Base-by-base conservation (phyloP, 169 alveolate genomes). In the Blepharisma undulans region DNA sequence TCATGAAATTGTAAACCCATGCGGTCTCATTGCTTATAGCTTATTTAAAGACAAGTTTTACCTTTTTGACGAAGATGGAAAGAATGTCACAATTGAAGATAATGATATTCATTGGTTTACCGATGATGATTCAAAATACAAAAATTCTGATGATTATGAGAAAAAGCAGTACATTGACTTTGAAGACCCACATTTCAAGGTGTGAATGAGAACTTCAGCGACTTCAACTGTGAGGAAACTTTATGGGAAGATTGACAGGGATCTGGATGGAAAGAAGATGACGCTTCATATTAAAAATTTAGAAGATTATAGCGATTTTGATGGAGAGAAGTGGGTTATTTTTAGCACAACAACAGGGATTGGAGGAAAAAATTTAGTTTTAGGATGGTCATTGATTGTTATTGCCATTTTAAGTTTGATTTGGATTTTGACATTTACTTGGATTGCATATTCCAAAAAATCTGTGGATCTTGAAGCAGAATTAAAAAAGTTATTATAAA, bases 161-260 rank as follows among this genome's bases (percentile, higher is more conserved):
- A 79, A 66, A 33, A 92, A 84, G 14, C 94, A 96, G 86, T 97
- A 97, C 97, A 86, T 91, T 36, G 94, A 96, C 71, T 90, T 94
- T n/a, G 92, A 84, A 77, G 88, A 97, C 92, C 98, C 95, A 71
- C 97, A 94, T 66, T 97, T 97, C 76, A 97, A 96, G 21, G 97
- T 94, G 0, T 97, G 98, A 98, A 97, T 97, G 98, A 92, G 98
- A 82, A 94, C 97, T 71, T 95, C 98, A 25, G 98, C 98, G 14
- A 87, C 95, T 21, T 96, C 98, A 5, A 95, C 93, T 76, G 95
- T 96, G 87, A 92, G 97, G 71, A 97, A 97, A 93, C 88, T 95
- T 18, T 97, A 97, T 97, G 98, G 98, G 29, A 94, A 91, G 32
- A 96, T 97, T 78, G 93, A 95, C 29, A 21, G 79, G 30, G 95